Evolutionary conservation across 73 alveolate species (phyloP).

Genomic region (Paramecium sexaurelia): DNA sequence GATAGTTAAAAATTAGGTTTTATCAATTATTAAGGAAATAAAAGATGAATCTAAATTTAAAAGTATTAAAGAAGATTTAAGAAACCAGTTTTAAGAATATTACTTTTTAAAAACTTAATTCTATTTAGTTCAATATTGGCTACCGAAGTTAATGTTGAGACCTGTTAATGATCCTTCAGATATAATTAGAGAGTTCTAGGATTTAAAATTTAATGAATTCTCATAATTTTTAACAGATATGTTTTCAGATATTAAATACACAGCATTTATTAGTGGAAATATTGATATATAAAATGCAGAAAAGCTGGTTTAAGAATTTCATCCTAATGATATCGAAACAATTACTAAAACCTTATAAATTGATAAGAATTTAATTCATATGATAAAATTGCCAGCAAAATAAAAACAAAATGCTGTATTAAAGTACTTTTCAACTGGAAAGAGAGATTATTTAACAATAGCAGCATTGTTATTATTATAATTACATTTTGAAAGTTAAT

Average conservation of each 20-base stretch:
- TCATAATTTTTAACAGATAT: not conserved
- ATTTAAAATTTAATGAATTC: slow-evolving; percentile 5
- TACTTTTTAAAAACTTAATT: not conserved
- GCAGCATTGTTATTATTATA: slow-evolving; percentile 7
- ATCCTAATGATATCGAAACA: not conserved
- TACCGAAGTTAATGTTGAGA: slow-evolving; percentile 39
- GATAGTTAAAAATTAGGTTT: not conserved
- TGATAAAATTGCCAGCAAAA: not conserved
- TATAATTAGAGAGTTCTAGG: not conserved
- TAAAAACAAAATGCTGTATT: not conserved
- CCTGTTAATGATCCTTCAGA: slow-evolving; percentile 49
- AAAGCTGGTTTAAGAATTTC: not conserved
- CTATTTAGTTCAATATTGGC: not conserved
- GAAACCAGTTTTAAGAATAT: not conserved
- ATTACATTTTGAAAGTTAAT: not conserved
- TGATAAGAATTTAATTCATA: not conserved
- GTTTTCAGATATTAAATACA: not conserved
- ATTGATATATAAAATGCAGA: not conserved
- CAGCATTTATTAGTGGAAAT: slow-evolving; percentile 31
- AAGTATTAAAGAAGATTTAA: not conserved
- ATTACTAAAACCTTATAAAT: not conserved
- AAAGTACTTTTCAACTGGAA: not conserved
- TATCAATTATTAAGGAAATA: not conserved
- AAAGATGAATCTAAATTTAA: slow-evolving; percentile 20
- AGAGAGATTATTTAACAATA: not conserved